Base-by-base conservation (phyloP, 108 stramenopile genomes). In the Mayamaea pseudoterrestris region DNA sequence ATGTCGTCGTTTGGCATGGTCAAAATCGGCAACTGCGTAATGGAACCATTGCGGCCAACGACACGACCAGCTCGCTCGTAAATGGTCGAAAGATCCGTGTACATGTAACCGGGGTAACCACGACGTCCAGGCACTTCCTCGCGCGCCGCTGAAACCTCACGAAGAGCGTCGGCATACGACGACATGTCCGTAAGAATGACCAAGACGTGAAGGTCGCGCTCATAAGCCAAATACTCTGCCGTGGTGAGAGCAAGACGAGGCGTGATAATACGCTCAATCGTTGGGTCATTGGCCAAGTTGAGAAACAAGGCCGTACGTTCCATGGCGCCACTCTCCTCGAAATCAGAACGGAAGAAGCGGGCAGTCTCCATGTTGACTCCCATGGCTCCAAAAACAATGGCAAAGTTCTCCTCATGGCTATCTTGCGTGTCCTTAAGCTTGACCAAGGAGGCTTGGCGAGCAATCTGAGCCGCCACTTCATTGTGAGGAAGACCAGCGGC, bases 1-100 rank as follows among this genome's bases (percentile, higher is more conserved):
- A 99, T 99, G 78, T 99, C 98, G 71, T 96, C 98, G 93, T 99
- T 99, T 53, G 98, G 98, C 98, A 99, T 99, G 50, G 98, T 98
- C 64, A 99, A 74, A 68, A 99, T 96, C 39, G 98, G 98, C 47
- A 99, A 78, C 89, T 99, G 98, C 25, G 98, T 99, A 61, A 99
- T 99, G 35, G 93, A 95, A 44, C 98, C 98, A 58, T 96, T 96
- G 20, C 93, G 77, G 52, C 98, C 98, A 49, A 86, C 94, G 20
- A 99, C 93, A 74, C 98, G 94, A 54, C 96, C 98, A 16, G 98
- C 96, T 57, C 98, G 83, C 81, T 99, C 96, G 69, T 99, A 99
- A 59, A 99, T 96, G 58, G 94, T 96, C 49, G 93, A 91, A 62
- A 99, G 78, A 82, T 99, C 98, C 40, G 98, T 99, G 77, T 99